A percentile compares a stretch with the other conserved stretches of the same genome.
Conservation (phyloP, 202 grass and related monocot species). For the Brachypodium distachyon region DNA sequence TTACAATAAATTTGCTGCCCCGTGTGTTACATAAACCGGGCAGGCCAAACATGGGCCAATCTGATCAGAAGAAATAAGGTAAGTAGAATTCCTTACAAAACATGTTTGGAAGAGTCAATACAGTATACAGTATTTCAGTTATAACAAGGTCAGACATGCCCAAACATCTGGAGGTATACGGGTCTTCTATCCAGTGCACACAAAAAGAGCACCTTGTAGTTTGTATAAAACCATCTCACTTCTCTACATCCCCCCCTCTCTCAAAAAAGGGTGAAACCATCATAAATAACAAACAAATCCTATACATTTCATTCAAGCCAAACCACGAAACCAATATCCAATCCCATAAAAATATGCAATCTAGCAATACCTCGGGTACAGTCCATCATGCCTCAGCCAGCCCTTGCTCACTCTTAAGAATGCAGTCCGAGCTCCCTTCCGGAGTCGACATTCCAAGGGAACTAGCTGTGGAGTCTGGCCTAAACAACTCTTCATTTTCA, state of each 20-base stretch:
- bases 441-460: constrained; percentile 35
- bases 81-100: neutral
- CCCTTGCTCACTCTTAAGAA: constrained; percentile 12
- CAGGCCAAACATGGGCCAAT: neutral
- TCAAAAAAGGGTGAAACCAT: neutral
- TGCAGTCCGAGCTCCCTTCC: constrained; percentile 28
- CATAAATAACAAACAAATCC: constrained; percentile 5
- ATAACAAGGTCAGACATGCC: constrained; percentile 7
- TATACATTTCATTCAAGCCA: constrained; percentile 42
- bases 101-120: neutral
- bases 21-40: neutral
- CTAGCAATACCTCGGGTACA: neutral
- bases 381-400: neutral
- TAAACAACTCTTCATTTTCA: constrained; percentile 52
- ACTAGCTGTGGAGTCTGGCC: constrained; percentile 25
- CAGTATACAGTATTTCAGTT: no score
- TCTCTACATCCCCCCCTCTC: constrained; percentile 1
- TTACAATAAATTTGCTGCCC: neutral
- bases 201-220: constrained; percentile 17
- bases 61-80: neutral
- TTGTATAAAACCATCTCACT: constrained; percentile 16
- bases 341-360: constrained; percentile 3
- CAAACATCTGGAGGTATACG: constrained; percentile 11
- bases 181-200: constrained; percentile 18
- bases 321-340: constrained; percentile 30